Evolutionary conservation across 2,329 filamentous ascomycete genomes (phyloP).

Genomic region (Fusarium decemcellulare): DNA sequence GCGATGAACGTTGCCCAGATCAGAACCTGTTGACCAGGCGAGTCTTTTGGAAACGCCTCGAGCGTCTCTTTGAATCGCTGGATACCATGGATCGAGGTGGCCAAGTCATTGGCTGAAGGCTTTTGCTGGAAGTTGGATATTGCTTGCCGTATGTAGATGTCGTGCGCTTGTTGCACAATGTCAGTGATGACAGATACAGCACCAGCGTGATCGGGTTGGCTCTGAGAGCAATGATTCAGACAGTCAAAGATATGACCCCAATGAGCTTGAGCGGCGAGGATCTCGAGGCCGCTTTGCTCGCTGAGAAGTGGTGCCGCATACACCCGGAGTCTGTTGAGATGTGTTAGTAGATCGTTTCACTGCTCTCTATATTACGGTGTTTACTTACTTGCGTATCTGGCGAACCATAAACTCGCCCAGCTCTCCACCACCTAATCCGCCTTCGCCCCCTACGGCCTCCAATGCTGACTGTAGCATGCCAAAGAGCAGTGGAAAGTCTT

Average conservation of each 20-base stretch:
- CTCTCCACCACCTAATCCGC: conserved; percentile 17
- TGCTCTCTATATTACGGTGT: too few relatives aligned
- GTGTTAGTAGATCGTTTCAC: too few relatives aligned
- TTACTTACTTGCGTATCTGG: conserved; percentile 30
- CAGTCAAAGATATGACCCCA: conserved; percentile 7
- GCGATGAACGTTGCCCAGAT: conserved; percentile 19
- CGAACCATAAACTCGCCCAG: conserved; percentile 18
- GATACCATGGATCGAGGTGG: background rate
- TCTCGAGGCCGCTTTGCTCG: conserved; percentile 5
- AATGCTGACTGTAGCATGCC: conserved; percentile 30
- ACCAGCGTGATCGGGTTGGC: background rate
- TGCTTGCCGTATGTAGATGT: conserved; percentile 14
- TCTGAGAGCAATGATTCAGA: conserved; percentile 10
- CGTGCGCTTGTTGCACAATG: conserved; percentile 7
- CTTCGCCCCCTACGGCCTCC: conserved; percentile 31
- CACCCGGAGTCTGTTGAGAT: background rate
- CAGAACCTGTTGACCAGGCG: conserved; percentile 17
- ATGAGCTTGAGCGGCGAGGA: background rate
- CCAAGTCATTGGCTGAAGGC: background rate
- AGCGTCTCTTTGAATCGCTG: conserved; percentile 14
- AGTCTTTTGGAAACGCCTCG: background rate
- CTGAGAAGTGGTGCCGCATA: conserved; percentile 20
- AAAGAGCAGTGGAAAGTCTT: conserved; percentile 36
- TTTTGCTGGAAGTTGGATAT: background rate
- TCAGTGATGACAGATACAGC: background rate